These are phyloP conservation scores for Tolypocladium sp. DNA, from an alignment of 2,329 filamentous ascomycete genomes.

Conservation along the genomic window DNA sequence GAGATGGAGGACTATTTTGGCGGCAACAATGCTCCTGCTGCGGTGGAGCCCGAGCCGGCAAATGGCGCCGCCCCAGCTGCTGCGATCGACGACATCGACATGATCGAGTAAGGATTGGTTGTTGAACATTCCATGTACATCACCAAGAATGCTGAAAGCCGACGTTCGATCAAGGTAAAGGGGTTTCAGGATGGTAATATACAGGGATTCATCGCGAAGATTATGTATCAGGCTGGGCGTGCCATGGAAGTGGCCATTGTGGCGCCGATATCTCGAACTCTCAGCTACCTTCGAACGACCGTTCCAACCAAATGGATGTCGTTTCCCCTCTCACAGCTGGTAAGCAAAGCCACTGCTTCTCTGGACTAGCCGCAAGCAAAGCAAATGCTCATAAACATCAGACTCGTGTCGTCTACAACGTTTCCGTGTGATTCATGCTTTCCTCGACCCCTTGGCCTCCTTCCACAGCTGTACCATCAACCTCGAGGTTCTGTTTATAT, in stretches of 20 bases:
- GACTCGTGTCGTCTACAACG: background rate
- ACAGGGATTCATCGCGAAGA: background rate
- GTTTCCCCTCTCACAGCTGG: background rate
- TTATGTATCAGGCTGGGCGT: background rate
- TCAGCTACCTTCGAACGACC: background rate
- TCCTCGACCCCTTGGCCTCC: background rate
- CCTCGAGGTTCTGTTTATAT: background rate
- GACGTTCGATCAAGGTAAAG: background rate
- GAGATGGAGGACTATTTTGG: slow-evolving; percentile 95
- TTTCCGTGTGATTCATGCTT: background rate
- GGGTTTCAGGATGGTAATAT: background rate
- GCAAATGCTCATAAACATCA: background rate
- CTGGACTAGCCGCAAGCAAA: background rate
- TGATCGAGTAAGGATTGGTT: slow-evolving; percentile 48
- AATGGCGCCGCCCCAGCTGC: slow-evolving; percentile 16
- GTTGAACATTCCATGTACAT: background rate
- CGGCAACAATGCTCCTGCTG: slow-evolving; percentile 27
- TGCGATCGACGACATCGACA: slow-evolving; percentile 52
- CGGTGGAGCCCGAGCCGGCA: slow-evolving; percentile 10
- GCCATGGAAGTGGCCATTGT: background rate
- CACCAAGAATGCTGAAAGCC: background rate
- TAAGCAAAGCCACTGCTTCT: background rate
- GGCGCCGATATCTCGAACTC: background rate
- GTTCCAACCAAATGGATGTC: no score
- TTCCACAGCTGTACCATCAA: background rate